Evolutionary conservation across 208 protist species (phyloP).

Genomic region (Leptomonas pyrrhocoris): DNA sequence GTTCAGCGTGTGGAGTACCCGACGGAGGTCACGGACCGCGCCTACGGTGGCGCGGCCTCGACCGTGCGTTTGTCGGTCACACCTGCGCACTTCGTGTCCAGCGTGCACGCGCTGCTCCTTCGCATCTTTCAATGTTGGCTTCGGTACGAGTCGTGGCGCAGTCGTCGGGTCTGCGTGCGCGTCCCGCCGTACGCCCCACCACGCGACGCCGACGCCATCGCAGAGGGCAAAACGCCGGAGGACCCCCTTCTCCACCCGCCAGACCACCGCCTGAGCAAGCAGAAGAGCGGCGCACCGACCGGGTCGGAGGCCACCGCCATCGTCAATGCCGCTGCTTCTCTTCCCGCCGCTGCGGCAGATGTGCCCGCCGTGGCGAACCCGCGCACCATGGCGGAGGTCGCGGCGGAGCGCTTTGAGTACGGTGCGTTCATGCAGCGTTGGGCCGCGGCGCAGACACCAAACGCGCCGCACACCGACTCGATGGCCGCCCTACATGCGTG

Average conservation of each 20-base stretch:
- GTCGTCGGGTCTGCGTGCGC: conserved; percentile 17
- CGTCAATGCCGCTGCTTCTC: background rate
- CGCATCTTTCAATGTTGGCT: conserved; percentile 31
- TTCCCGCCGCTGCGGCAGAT: conserved; percentile 5
- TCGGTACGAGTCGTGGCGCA: conserved; percentile 39
- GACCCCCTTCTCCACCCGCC: background rate
- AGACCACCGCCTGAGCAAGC: conserved; percentile 19
- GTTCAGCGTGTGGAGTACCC: conserved; percentile 31
- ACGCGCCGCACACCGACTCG: background rate
- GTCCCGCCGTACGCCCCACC: conserved; percentile 51
- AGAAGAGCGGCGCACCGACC: conserved; percentile 10
- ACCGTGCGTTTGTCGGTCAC: conserved; percentile 24
- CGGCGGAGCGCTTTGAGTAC: conserved; percentile 40
- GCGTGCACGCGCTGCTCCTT: conserved; percentile 25
- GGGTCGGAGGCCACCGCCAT: background rate
- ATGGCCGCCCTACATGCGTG: conserved; percentile 14
- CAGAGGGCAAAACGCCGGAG: conserved; percentile 8
- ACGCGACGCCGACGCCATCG: conserved; percentile 31
- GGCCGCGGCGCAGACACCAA: background rate
- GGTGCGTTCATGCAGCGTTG: conserved; percentile 28
- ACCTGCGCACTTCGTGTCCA: conserved; percentile 32
- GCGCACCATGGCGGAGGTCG: conserved; percentile 37
- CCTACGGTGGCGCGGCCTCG: background rate
- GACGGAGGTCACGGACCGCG: conserved; percentile 1
- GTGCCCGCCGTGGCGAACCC: conserved; percentile 19